Evolutionary conservation across 1,284 basidiomycete genomes (phyloP).

Genomic region (Ustilago crameri): DNA sequence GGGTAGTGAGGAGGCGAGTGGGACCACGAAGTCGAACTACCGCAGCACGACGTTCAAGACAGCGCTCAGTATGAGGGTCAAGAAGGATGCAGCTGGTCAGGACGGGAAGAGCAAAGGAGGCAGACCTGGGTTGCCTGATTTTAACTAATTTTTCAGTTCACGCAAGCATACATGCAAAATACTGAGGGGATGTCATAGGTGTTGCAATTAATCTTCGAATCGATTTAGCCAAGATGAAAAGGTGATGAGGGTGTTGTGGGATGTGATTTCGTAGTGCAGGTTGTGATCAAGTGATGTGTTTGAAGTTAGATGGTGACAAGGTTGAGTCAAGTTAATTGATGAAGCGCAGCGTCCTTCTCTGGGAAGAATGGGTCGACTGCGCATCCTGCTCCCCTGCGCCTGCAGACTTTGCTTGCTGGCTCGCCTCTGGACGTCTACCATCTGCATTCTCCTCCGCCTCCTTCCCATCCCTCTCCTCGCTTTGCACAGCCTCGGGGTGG

Average conservation of each 20-base stretch:
- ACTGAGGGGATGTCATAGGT: too few species aligned
- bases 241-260: neutral
- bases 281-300: neutral
- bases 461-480: neutral
- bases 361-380: conserved; percentile 30
- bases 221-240: neutral
- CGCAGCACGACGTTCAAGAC: conserved; percentile 28
- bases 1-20: conserved; percentile 1
- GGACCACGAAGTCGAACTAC: conserved; percentile 12
- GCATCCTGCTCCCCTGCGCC: conserved; percentile 10
- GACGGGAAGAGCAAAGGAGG: neutral
- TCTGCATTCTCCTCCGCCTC: neutral
- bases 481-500: neutral
- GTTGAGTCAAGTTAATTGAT: conserved; percentile 5
- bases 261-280: neutral
- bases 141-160: conserved; percentile 8
- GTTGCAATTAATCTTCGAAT: too few species aligned
- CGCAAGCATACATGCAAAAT: too few species aligned
- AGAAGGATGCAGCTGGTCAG: too few species aligned
- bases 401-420: neutral
- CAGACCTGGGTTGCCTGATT: conserved; percentile 20
- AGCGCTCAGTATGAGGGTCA: conserved; percentile 29
- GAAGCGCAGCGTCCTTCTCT: conserved; percentile 28
- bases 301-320: neutral
- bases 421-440: neutral